Evolutionary conservation across 2,329 filamentous ascomycete genomes (phyloP).

Genomic region (Coniochaeta ligniaria): DNA sequence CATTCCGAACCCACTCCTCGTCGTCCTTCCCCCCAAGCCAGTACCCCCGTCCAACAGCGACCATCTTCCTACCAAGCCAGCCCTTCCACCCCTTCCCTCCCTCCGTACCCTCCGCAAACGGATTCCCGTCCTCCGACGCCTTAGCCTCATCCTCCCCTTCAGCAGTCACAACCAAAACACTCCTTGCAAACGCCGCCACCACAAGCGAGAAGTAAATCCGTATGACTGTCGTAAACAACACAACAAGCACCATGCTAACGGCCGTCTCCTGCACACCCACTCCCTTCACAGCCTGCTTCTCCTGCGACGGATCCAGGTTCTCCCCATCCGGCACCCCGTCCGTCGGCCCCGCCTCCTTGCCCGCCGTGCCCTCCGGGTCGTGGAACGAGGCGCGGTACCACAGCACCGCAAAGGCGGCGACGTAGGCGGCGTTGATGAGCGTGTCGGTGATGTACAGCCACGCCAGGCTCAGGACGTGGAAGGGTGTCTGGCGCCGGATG

Average conservation of each 20-base stretch:
- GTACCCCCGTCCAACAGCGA: conserved; percentile 65
- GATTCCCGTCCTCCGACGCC: conserved; percentile 37
- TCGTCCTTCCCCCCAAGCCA: conserved; percentile 67
- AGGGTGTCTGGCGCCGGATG: conserved; percentile 69
- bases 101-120: conserved; percentile 61
- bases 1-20: conserved; percentile 61
- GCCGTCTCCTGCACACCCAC: conserved; percentile 46
- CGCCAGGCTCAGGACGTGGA: conserved; percentile 73
- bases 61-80: conserved; percentile 70
- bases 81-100: conserved; percentile 76
- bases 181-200: conserved; percentile 74
- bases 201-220: conserved; percentile 79
- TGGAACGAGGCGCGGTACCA: conserved; percentile 60
- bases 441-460: conserved; percentile 84
- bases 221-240: conserved; percentile 62
- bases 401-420: conserved; percentile 69
- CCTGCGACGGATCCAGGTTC: conserved; percentile 5
- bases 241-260: conserved; percentile 73
- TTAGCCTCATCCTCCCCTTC: conserved; percentile 40
- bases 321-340: conserved; percentile 1
- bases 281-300: conserved; percentile 11
- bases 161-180: conserved; percentile 65
- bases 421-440: conserved; percentile 74
- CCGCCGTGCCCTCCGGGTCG: conserved; percentile 7
- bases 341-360: conserved; percentile 3